Percentiles rank a stretch among this genome's conserved stretches.
These are phyloP conservation scores for Diaporthe eres DNA, from an alignment of 2,329 filamentous ascomycete species.

Conservation along the genomic window DNA sequence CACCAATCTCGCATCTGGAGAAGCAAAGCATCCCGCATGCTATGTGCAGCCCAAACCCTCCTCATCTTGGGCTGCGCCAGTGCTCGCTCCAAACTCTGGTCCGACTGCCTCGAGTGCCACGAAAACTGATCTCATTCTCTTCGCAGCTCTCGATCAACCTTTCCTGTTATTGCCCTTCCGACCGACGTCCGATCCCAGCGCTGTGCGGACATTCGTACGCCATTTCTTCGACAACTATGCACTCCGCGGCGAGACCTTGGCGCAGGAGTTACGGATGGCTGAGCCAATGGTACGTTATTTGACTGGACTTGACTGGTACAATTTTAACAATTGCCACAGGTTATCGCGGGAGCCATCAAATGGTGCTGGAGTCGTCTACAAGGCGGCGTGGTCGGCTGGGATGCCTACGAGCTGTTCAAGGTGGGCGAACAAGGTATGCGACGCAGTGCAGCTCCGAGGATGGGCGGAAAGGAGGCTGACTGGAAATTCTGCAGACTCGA, in stretches of 20 bases:
- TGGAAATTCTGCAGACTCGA: constrained; percentile 76
- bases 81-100: constrained; percentile 37
- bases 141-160: constrained; percentile 84
- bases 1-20: constrained; percentile 32
- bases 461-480: background rate
- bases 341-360: constrained; percentile 93
- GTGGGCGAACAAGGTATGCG: constrained; percentile 90
- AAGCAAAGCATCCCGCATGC: constrained; percentile 39
- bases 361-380: constrained; percentile 98
- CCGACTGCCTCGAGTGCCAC: constrained; percentile 39
- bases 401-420: constrained; percentile 95
- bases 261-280: constrained; percentile 90
- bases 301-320: constrained; percentile 15
- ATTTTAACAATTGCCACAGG: constrained; percentile 65
- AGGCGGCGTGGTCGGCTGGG: constrained; percentile 95
- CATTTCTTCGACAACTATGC: constrained; percentile 87
- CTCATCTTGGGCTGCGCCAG: constrained; percentile 37
- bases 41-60: constrained; percentile 33
- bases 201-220: constrained; percentile 91
- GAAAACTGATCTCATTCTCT: constrained; percentile 36
- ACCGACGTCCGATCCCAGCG: constrained; percentile 91
- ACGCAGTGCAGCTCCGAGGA: constrained; percentile 28
- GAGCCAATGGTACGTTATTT: constrained; percentile 84
- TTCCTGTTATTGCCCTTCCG: constrained; percentile 96
- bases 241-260: constrained; percentile 77